These are phyloP conservation scores for Fusarium cyanostomum DNA, from an alignment of 2,329 filamentous ascomycete species.

Conservation along the genomic window DNA sequence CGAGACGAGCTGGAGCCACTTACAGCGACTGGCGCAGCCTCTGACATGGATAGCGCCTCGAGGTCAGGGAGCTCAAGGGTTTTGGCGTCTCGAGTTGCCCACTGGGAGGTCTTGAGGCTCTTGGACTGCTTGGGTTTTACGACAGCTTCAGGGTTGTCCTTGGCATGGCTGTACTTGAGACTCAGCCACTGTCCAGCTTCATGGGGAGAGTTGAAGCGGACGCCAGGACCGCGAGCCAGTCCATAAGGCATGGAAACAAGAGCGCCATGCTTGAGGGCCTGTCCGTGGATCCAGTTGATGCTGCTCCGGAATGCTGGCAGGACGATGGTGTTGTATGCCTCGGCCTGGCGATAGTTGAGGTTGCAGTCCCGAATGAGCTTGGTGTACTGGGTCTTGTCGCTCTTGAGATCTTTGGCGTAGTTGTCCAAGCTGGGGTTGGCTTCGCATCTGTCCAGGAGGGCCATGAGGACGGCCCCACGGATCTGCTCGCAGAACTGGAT, in stretches of 20 bases:
- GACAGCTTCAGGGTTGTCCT: background rate
- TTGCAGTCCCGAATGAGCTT: background rate
- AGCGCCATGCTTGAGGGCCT: background rate
- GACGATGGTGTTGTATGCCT: background rate
- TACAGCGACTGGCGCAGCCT: no score
- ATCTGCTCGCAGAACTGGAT: background rate
- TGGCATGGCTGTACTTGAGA: background rate
- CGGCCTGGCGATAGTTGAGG: background rate
- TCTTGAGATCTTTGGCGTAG: background rate
- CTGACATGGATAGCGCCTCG: background rate
- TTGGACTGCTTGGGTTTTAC: background rate
- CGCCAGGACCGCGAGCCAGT: background rate
- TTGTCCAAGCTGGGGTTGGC: background rate
- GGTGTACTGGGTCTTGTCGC: background rate
- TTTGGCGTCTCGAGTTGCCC: background rate
- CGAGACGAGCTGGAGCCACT: no score
- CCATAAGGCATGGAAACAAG: background rate
- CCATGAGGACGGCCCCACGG: background rate
- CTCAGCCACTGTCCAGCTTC: background rate
- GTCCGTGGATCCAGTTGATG: background rate
- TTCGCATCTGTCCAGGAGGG: background rate
- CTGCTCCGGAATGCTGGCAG: background rate
- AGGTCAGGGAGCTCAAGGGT: no score
- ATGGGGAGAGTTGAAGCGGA: background rate
- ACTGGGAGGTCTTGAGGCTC: background rate